These are phyloP conservation scores for Cymbopogon citratus DNA, from an alignment of 176 grass and related monocot genomes.

Conservation along the genomic window DNA sequence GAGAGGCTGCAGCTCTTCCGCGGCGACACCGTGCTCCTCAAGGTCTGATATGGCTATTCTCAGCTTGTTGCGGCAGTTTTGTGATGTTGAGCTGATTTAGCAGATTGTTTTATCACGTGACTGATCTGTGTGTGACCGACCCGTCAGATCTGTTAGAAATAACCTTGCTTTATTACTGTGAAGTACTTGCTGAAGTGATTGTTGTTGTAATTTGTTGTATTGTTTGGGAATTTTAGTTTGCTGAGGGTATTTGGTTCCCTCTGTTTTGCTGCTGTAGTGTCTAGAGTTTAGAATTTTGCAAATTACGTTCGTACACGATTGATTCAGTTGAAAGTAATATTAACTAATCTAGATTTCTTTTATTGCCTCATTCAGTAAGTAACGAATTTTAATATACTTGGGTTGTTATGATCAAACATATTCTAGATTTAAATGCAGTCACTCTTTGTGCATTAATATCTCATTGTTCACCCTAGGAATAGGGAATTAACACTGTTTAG, in stretches of 20 bases:
- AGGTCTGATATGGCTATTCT: conserved; percentile 27
- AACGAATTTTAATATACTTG: neutral
- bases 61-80: neutral
- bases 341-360: neutral
- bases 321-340: neutral
- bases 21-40: conserved; percentile 67
- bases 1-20: conserved; percentile 75
- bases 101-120: neutral
- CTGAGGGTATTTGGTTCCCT: neutral
- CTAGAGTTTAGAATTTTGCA: neutral
- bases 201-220: neutral
- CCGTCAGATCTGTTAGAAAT: neutral
- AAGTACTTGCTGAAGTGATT: neutral
- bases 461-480: neutral
- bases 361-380: neutral
- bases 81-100: neutral
- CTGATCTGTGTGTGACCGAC: neutral
- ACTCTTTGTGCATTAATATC: neutral
- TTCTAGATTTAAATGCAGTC: neutral
- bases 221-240: neutral
- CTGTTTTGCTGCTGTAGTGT: neutral
- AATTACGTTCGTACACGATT: neutral
- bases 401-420: neutral
- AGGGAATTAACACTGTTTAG: neutral
- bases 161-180: neutral